phyloP scores from a whole-genome alignment of 371 early-diverging fungal species.

The Saksenaea oblongispora region DNA sequence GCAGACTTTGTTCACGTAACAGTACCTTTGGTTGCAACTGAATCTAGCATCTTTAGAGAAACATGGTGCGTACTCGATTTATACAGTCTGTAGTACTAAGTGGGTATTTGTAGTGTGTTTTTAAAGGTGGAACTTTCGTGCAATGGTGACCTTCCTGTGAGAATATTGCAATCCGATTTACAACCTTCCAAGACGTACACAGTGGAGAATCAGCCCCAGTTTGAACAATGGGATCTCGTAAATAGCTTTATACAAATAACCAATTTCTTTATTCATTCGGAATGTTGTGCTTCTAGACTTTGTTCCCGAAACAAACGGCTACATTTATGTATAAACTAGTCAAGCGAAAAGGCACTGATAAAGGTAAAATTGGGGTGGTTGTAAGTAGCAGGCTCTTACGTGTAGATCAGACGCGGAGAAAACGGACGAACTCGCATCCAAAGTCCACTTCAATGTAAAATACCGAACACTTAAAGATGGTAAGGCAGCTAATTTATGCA shows the following conservation, averaged over 20 bases:
- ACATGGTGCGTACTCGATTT: constrained; percentile 40
- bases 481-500: constrained; percentile 17
- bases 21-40: constrained; percentile 56
- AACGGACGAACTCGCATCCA: constrained; percentile 30
- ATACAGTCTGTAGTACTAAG: not conserved
- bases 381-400: not conserved
- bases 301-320: constrained; percentile 64
- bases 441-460: constrained; percentile 58
- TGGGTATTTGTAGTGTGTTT: constrained; percentile 39
- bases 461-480: constrained; percentile 61
- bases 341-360: constrained; percentile 27
- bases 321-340: constrained; percentile 66
- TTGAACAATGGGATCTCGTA: constrained; percentile 56
- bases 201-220: constrained; percentile 39
- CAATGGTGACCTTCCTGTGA: constrained; percentile 61
- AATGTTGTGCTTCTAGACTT: constrained; percentile 31
- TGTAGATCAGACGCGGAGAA: not conserved
- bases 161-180: constrained; percentile 51
- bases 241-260: not conserved
- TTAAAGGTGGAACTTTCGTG: constrained; percentile 62
- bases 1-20: constrained; percentile 57
- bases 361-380: not conserved
- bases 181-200: constrained; percentile 47
- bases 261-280: not conserved
- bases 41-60: constrained; percentile 61